Base-by-base conservation (phyloP, 257 asterid genomes). In the Plectranthus barbatus region DNA sequence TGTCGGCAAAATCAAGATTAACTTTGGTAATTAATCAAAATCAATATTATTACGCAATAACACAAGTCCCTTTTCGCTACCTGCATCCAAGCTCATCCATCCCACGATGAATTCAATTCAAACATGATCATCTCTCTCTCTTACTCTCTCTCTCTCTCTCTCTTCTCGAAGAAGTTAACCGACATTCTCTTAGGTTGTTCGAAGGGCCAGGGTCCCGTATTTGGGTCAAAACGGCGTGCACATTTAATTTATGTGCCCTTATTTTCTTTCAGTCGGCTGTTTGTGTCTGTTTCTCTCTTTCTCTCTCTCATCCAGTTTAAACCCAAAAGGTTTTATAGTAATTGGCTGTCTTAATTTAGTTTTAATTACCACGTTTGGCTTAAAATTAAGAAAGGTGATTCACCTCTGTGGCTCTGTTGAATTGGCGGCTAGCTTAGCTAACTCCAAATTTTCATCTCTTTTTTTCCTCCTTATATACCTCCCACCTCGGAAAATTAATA, bases 371-470 rank as follows among this genome's bases (percentile, higher is more conserved):
- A 47, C 37, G 44, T 51, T 60, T 67, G 13, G 48, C 9, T 34
- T 24, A 44, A 45, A n/a, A n/a, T 5, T 1, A 47, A 37, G 4
- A 37, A 56, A 18, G 18, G 40, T 49, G 41, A 55, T 67, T 46
- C 17, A 33, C 8, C 18, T 34, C 46, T 26, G 9, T 51, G 46
- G n/a, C 18, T 23, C 87, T 86, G 66, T 84, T 60, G 14, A 20
- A 4, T 44, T 79, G 84, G 44, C 82, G 86, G 89, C 91, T 60
- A n/a, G n/a, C n/a, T n/a, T n/a, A n/a, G 3, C 18, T 10, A 3
- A 5, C 9, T 40, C n/a, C n/a, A n/a, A n/a, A n/a, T 17, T 7
- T 24, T 6, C 31, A 62, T 64, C 54, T 72, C 46, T n/a, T 34
- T 66, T 77, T 21, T 62, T 33, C 64, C 12, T 46, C 31, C 56